phyloP scores from a whole-genome alignment of 2,329 filamentous ascomycete genomes.

The Truncatella angustata region DNA sequence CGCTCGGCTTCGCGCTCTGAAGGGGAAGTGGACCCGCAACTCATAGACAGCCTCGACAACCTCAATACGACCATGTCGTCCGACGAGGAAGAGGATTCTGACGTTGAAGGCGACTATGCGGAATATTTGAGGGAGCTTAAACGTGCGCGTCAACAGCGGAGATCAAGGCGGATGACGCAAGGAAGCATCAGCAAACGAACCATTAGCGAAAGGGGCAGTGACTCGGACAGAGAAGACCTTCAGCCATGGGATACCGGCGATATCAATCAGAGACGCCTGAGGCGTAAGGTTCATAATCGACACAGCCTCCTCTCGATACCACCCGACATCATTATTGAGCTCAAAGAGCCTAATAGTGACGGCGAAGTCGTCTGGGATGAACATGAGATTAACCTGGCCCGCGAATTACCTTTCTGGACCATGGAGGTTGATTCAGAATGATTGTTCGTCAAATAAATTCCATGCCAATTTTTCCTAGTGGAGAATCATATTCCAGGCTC shows the following conservation, averaged over 20 bases:
- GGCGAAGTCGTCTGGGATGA: conserved; percentile 30
- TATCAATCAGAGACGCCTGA: conserved; percentile 23
- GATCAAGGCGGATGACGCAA: conserved; percentile 29
- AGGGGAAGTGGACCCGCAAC: conserved; percentile 25
- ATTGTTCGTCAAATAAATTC: not conserved
- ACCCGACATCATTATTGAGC: conserved; percentile 30
- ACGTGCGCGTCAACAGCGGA: conserved; percentile 20
- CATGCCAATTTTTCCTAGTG: no score
- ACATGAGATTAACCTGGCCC: conserved; percentile 23
- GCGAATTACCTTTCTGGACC: conserved; percentile 30
- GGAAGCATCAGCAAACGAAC: conserved; percentile 34
- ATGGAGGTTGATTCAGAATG: conserved; percentile 32
- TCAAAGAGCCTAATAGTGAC: conserved; percentile 30
- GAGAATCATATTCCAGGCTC: no score
- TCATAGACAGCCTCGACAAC: conserved; percentile 25
- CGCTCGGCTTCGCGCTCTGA: conserved; percentile 21
- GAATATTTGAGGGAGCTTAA: conserved; percentile 22
- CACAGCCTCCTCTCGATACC: conserved; percentile 27
- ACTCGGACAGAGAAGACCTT: conserved; percentile 31
- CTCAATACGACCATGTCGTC: conserved; percentile 23
- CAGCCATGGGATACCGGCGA: conserved; percentile 25
- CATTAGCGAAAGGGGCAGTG: conserved; percentile 32
- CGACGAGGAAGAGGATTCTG: conserved; percentile 19
- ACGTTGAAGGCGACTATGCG: conserved; percentile 18
- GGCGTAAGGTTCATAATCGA: conserved; percentile 30